phyloP scores from a whole-genome alignment of 2,329 filamentous ascomycete genomes.

The Colletotrichum musicola region DNA sequence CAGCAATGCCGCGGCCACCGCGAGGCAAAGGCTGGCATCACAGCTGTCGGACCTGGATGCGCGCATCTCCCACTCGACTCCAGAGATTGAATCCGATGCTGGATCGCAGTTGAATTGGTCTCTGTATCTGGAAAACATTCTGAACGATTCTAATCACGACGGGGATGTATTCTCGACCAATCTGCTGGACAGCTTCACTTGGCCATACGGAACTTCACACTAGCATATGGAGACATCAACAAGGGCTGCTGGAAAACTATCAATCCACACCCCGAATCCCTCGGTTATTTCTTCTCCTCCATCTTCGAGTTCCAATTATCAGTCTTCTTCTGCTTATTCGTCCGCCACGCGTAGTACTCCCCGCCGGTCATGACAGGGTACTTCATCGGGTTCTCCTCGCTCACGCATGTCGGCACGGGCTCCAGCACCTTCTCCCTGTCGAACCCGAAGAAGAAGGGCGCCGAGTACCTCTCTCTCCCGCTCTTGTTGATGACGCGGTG shows the following conservation, averaged over 20 bases:
- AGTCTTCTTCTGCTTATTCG: constrained; percentile 45
- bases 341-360: constrained; percentile 49
- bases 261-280: neutral
- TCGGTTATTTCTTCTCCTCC: neutral
- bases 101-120: neutral
- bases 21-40: neutral
- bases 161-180: neutral
- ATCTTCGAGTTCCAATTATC: constrained; percentile 9
- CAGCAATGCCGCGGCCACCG: neutral
- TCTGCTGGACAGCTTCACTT: constrained; percentile 11
- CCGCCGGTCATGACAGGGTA: constrained; percentile 50
- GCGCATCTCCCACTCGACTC: neutral
- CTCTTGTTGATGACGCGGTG: constrained; percentile 54
- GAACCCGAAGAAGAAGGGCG: constrained; percentile 54
- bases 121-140: neutral
- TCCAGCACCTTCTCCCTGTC: constrained; percentile 43
- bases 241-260: neutral
- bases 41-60: neutral
- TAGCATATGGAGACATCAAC: too few species aligned
- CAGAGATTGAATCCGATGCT: neutral
- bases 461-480: constrained; percentile 52
- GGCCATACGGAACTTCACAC: neutral
- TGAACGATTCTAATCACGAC: rapidly evolving
- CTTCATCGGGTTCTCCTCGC: constrained; percentile 48
- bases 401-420: constrained; percentile 49